Conservation (phyloP, 768 basidiomycete genomes). For the Favolaschia claudopus region DNA sequence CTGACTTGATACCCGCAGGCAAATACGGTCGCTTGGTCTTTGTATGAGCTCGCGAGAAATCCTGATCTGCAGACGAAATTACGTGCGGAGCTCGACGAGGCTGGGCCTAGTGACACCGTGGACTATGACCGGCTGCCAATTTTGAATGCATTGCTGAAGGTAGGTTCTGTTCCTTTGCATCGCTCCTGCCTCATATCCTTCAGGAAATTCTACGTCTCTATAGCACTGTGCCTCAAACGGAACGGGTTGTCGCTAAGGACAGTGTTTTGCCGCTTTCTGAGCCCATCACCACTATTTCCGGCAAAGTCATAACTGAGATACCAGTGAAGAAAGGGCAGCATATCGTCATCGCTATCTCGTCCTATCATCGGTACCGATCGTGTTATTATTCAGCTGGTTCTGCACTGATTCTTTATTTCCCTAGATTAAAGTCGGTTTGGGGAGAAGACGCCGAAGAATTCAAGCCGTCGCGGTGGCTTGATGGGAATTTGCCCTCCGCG, state of each 20-base stretch:
- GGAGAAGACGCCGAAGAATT: constrained; percentile 24
- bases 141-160: constrained; percentile 23
- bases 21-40: constrained; percentile 33
- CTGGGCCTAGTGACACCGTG: constrained; percentile 11
- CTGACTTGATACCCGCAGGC: constrained; percentile 6
- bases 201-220: constrained; percentile 24
- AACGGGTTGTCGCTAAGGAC: constrained; percentile 48
- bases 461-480: constrained; percentile 20
- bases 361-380: constrained; percentile 46
- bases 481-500: constrained; percentile 3
- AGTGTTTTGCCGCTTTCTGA: constrained; percentile 64
- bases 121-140: constrained; percentile 23
- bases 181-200: background rate
- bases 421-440: constrained; percentile 21
- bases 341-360: constrained; percentile 52
- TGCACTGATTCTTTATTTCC: background rate
- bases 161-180: background rate
- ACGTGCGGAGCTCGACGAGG: constrained; percentile 37
- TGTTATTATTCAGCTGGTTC: constrained; percentile 24
- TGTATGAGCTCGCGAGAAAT: constrained; percentile 40
- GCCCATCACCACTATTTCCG: constrained; percentile 54
- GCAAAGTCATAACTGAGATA: constrained; percentile 53
- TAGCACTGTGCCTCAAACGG: constrained; percentile 24
- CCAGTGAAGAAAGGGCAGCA: constrained; percentile 58
- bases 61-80: constrained; percentile 36